phyloP scores from a whole-genome alignment of 805 yeast genomes.

The Candida germanica region DNA sequence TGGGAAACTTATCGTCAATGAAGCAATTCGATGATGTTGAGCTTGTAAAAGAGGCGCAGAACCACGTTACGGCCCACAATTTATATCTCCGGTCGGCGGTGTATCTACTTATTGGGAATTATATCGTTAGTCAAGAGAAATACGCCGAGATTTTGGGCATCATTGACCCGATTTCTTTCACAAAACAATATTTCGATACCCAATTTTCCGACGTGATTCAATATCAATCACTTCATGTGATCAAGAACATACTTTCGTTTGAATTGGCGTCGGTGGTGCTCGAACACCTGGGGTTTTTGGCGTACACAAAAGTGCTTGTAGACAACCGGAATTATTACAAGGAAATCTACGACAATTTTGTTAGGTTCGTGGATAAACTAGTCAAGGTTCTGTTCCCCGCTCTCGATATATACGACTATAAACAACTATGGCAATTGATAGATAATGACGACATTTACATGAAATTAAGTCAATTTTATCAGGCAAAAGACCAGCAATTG shows the following conservation, averaged over 20 bases:
- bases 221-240: constrained; percentile 33
- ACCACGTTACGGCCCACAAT: constrained; percentile 10
- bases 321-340: constrained; percentile 35
- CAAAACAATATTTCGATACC: constrained; percentile 18
- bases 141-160: constrained; percentile 10
- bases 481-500: not conserved
- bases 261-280: constrained; percentile 13
- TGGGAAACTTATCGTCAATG: constrained; percentile 35
- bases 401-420: constrained; percentile 7
- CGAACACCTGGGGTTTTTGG: constrained; percentile 15
- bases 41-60: constrained; percentile 19
- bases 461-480: too few species aligned
- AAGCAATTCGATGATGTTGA: constrained; percentile 19
- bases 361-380: constrained; percentile 28
- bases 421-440: constrained; percentile 6
- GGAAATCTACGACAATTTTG: constrained; percentile 26
- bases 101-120: constrained; percentile 36
- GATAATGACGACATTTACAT: constrained; percentile 19
- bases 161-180: constrained; percentile 12
- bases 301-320: constrained; percentile 24
- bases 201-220: constrained; percentile 33
- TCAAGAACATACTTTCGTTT: constrained; percentile 25
- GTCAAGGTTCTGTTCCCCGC: constrained; percentile 15
- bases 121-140: constrained; percentile 20
- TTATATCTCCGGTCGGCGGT: constrained; percentile 27